Evolutionary conservation across 176 grass and related monocot genomes (phyloP).

Genomic region (Lolium multiflorum): DNA sequence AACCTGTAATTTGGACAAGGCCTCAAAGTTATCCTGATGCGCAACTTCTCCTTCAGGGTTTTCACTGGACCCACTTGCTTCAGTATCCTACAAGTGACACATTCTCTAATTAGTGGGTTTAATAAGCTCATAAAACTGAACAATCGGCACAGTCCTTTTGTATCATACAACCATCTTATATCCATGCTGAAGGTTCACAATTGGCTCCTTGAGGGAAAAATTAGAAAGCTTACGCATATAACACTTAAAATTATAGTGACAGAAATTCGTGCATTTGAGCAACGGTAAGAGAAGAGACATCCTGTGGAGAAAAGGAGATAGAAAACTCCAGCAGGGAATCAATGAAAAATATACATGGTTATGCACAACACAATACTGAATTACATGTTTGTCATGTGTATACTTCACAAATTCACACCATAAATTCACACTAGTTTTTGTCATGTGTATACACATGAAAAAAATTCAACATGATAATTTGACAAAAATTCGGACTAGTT

Average conservation of each 20-base stretch:
- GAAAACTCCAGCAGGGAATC: background rate
- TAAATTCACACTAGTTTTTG: background rate
- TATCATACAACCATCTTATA: background rate
- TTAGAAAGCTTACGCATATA: constrained; percentile 1
- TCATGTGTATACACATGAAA: too few relatives aligned
- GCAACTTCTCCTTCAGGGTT: constrained; percentile 41
- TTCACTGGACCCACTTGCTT: constrained; percentile 43
- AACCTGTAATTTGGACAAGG: constrained; percentile 70
- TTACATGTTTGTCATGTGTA: background rate
- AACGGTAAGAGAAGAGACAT: background rate
- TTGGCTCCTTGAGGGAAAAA: constrained; percentile 2
- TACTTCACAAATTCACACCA: background rate
- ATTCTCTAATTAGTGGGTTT: constrained; percentile 32
- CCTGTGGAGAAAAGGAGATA: background rate
- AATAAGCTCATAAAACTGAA: constrained; percentile 34
- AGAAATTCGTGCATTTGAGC: background rate
- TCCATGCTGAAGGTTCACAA: constrained; percentile 20
- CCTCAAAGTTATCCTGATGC: constrained; percentile 48
- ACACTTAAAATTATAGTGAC: background rate
- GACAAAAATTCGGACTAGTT: too few relatives aligned
- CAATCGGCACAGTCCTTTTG: constrained; percentile 3
- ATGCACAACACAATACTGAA: background rate
- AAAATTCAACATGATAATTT: too few relatives aligned
- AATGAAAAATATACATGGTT: background rate
- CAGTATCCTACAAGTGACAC: constrained; percentile 51